Base-by-base conservation (phyloP, 179 eudicot species). In the Carnegiea gigantea region DNA sequence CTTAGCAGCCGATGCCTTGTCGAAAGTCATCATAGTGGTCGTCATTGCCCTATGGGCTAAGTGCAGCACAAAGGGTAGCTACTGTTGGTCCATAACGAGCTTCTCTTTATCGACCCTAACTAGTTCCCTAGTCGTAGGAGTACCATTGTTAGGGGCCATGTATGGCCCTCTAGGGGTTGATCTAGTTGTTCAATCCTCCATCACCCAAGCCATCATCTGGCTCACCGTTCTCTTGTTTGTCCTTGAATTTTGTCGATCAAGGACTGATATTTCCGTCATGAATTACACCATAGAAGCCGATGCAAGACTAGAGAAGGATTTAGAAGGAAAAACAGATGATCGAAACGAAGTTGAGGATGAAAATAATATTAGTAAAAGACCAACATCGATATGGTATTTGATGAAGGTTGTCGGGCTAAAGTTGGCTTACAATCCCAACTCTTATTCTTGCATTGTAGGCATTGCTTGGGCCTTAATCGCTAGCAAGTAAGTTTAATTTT, bases 371-470 rank as follows among this genome's bases (percentile, higher is more conserved):
- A 51, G 48, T 17, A 87, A 78, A 65, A 70, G 73, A 70, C 73
- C 73, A 70, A 89, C 91, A 10, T 81, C 92, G 0, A 78, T 93
- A 26, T 85, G 89, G 88, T 79, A 68, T 14, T 74, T 91, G 79
- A 87, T 89, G 93, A 93, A 87, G 86, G 80, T 79, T 11, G 98
- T 93, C 64, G 73, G 87, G 84, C 38, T 79, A 18, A 92, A 93
- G 77, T 84, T 93, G 6, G 90, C 92, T n/a, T 83, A 68, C 79
- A 95, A 95, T 49, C 98, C 98, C 6, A 95, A 95, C 68, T 86
- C 91, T 21, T 92, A 93, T 77, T 93, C 97, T 70, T 92, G 98
- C 81, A 46, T 93, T 38, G n/a, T 92, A 53, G 98, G 98, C 68
- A 77, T 95, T 70, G 70, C 79, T 72, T 95, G 98, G 98, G 98